Conservation (phyloP, 164 flowering plant genomes). For the Warburgia ugandensis region DNA sequence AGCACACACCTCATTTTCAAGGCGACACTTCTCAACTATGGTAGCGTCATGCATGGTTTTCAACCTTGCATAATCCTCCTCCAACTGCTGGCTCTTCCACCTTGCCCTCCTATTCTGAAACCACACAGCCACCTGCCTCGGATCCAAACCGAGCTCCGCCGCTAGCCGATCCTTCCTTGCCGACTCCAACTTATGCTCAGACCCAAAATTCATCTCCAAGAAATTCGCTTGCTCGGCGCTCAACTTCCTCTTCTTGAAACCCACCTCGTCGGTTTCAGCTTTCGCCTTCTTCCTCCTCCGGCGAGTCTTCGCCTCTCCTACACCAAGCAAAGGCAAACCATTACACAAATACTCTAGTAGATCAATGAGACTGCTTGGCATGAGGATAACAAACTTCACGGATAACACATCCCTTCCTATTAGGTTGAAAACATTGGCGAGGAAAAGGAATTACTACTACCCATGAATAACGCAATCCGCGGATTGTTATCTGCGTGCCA, state of each 20-base stretch:
- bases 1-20: slow-evolving; percentile 59
- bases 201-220: slow-evolving; percentile 45
- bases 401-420: too few species aligned
- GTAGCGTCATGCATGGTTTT: slow-evolving; percentile 33
- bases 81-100: slow-evolving; percentile 64
- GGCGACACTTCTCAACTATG: slow-evolving; percentile 48
- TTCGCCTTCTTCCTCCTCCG: slow-evolving; percentile 40
- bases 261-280: slow-evolving; percentile 14
- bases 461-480: too few species aligned
- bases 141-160: slow-evolving; percentile 53
- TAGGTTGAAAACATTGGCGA: too few species aligned
- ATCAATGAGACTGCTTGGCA: too few species aligned
- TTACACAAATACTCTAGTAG: too few species aligned
- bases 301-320: slow-evolving; percentile 27
- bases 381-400: too few species aligned
- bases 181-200: slow-evolving; percentile 58
- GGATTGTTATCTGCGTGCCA: too few species aligned
- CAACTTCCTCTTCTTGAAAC: slow-evolving; percentile 50
- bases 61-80: slow-evolving; percentile 44
- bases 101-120: slow-evolving; percentile 73
- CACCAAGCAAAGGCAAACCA: neutral
- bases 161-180: slow-evolving; percentile 59
- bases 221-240: slow-evolving; percentile 40
- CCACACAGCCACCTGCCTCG: slow-evolving; percentile 76
- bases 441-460: too few species aligned